Conservation (phyloP, 768 basidiomycete genomes). For the Leccinum broughii region DNA sequence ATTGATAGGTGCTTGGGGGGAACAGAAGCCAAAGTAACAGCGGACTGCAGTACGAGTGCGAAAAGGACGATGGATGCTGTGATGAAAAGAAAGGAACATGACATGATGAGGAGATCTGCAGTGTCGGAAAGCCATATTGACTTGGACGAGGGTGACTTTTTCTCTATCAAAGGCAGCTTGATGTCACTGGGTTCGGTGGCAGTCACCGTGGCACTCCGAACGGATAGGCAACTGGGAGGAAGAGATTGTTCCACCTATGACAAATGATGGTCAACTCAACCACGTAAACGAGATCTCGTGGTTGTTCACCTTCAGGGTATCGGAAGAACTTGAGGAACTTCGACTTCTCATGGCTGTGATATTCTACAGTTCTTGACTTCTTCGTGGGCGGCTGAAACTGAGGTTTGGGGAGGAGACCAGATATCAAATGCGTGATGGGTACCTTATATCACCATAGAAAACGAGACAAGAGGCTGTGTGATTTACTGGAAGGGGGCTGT, state of each 20-base stretch:
- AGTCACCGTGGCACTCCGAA: not conserved
- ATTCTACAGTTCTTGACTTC: too few species aligned
- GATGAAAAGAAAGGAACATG: slow-evolving; percentile 6
- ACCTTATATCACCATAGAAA: not conserved
- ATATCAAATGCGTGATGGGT: not conserved
- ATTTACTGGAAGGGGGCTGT: not conserved
- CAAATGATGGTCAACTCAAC: not conserved
- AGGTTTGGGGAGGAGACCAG: not conserved
- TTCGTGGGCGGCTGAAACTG: not conserved
- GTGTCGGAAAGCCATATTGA: slow-evolving; percentile 3
- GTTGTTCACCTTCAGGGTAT: not conserved
- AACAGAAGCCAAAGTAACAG: rapidly evolving
- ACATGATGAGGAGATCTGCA: slow-evolving; percentile 8
- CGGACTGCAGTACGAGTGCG: slow-evolving; percentile 5
- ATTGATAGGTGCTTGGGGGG: not conserved
- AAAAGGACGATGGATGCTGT: slow-evolving; percentile 6
- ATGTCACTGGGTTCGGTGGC: not conserved
- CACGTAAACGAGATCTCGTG: not conserved
- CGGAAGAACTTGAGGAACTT: not conserved
- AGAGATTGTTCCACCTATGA: not conserved
- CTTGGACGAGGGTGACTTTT: not conserved
- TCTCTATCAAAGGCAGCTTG: not conserved
- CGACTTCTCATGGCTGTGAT: not conserved
- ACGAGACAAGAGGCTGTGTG: not conserved
- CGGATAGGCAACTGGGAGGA: not conserved